These are phyloP conservation scores for Trichosporon coremiiforme DNA, from an alignment of 1,284 basidiomycete species.

Conservation along the genomic window DNA sequence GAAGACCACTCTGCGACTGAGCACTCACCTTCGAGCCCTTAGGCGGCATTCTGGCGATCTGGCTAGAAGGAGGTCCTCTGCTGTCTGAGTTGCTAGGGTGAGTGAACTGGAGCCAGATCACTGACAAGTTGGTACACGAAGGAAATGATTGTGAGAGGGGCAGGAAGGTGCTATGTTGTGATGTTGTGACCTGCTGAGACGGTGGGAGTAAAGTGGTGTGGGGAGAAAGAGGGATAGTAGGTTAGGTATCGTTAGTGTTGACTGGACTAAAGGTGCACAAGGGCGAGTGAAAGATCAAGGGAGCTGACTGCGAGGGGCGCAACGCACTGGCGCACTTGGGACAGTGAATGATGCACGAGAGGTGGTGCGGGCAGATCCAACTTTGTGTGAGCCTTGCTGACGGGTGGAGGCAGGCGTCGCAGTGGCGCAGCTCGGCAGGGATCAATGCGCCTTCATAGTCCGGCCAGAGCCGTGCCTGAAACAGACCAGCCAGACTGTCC, in stretches of 20 bases:
- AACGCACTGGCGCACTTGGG: background rate
- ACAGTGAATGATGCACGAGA: background rate
- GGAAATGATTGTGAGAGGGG: background rate
- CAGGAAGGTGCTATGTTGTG: background rate
- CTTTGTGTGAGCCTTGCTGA: slow-evolving; percentile 3
- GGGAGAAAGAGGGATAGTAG: background rate
- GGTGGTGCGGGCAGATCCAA: background rate
- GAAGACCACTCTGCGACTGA: background rate
- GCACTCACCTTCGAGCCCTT: background rate
- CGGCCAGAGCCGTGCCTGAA: background rate
- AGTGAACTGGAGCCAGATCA: background rate
- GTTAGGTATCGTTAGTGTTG: background rate
- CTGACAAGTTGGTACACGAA: slow-evolving; percentile 2
- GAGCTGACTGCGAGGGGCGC: background rate
- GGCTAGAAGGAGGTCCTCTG: background rate
- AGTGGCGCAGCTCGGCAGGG: too few species aligned
- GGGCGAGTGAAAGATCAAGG: background rate
- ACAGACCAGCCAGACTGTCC: slow-evolving; percentile 2
- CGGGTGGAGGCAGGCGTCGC: background rate
- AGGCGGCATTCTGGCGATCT: background rate
- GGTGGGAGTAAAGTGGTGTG: background rate
- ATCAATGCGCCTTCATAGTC: background rate
- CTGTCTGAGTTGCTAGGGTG: background rate
- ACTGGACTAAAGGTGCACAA: background rate
- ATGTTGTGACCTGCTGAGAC: background rate